A percentile compares a stretch with the other conserved stretches of the same genome.
These are phyloP conservation scores for Ascochyta lentis DNA, from an alignment of 2,329 filamentous ascomycete genomes.

Conservation along the genomic window DNA sequence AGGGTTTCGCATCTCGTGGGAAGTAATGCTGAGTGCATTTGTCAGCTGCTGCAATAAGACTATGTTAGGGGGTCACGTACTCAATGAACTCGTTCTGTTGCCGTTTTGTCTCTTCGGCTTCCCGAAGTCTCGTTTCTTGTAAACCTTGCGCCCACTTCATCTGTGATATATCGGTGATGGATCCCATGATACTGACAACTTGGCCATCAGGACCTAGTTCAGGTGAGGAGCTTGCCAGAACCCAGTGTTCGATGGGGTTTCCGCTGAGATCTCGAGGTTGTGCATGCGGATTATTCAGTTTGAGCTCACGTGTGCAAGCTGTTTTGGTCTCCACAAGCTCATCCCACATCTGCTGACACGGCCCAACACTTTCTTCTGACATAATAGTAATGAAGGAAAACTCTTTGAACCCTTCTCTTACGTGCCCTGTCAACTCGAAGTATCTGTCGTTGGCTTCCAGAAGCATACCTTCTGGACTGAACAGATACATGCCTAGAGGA, in stretches of 20 bases:
- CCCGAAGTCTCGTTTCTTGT: slow-evolving; percentile 34
- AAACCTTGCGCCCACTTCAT: slow-evolving; percentile 47
- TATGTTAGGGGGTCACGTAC: background rate
- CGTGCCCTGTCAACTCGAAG: slow-evolving; percentile 57
- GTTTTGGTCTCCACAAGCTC: slow-evolving; percentile 44
- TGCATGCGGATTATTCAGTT: slow-evolving; percentile 47
- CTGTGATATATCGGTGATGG: slow-evolving; percentile 42
- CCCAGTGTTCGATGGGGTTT: slow-evolving; percentile 55
- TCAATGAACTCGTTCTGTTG: slow-evolving; percentile 49
- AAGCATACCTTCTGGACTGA: slow-evolving; percentile 51
- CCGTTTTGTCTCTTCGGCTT: slow-evolving; percentile 42
- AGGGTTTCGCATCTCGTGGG: slow-evolving; percentile 47
- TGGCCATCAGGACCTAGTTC: slow-evolving; percentile 36
- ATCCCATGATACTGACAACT: slow-evolving; percentile 40
- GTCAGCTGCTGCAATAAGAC: background rate
- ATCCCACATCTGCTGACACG: slow-evolving; percentile 50
- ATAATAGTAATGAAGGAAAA: slow-evolving; percentile 55
- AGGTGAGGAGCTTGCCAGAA: slow-evolving; percentile 44
- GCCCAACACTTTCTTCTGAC: slow-evolving; percentile 41
- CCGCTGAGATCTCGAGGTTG: slow-evolving; percentile 46
- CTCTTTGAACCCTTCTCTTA: slow-evolving; percentile 47
- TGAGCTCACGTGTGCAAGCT: slow-evolving; percentile 53
- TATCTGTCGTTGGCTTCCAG: slow-evolving; percentile 55
- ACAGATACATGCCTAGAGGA: slow-evolving; percentile 43
- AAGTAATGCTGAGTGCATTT: slow-evolving; percentile 28